Percentiles rank a stretch among this genome's conserved stretches.
Conservation (phyloP, 1,284 basidiomycete species). For the Leccinum fuscescens region DNA sequence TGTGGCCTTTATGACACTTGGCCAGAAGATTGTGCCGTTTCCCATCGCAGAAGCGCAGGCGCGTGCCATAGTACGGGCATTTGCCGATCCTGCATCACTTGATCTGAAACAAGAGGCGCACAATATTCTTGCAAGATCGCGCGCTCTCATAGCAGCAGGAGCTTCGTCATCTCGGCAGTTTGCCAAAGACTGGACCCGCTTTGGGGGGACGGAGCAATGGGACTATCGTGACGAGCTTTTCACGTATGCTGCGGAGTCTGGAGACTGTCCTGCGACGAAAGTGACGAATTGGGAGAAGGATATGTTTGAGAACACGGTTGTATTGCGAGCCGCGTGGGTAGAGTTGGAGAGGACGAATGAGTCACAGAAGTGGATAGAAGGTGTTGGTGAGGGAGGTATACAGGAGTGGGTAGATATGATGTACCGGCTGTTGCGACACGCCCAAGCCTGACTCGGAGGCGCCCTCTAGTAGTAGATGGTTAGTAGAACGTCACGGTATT, state of each 20-base stretch:
- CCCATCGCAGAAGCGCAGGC: conserved; percentile 70
- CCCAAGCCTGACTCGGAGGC: conserved; percentile 19
- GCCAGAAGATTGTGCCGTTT: conserved; percentile 57
- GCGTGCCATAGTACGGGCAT: conserved; percentile 51
- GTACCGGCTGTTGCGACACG: conserved; percentile 44
- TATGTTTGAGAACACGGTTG: conserved; percentile 48
- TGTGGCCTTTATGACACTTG: conserved; percentile 65
- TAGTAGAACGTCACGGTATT: neutral
- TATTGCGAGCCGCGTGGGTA: conserved; percentile 57
- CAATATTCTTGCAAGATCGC: conserved; percentile 48
- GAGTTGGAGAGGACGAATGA: conserved; percentile 54
- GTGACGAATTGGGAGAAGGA: conserved; percentile 58
- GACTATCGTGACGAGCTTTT: conserved; percentile 63
- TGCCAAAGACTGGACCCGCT: conserved; percentile 54
- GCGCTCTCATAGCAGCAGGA: conserved; percentile 35
- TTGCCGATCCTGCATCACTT: conserved; percentile 49
- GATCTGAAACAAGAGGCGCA: conserved; percentile 47
- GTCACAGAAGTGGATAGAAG: conserved; percentile 57
- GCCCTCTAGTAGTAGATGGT: neutral
- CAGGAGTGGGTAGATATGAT: conserved; percentile 66
- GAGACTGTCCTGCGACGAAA: conserved; percentile 33
- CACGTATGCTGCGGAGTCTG: conserved; percentile 42
- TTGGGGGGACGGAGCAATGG: conserved; percentile 56
- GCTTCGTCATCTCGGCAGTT: conserved; percentile 38
- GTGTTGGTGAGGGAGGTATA: conserved; percentile 53